Base-by-base conservation (phyloP, 768 basidiomycete species). In the Leccinum boreale region DNA sequence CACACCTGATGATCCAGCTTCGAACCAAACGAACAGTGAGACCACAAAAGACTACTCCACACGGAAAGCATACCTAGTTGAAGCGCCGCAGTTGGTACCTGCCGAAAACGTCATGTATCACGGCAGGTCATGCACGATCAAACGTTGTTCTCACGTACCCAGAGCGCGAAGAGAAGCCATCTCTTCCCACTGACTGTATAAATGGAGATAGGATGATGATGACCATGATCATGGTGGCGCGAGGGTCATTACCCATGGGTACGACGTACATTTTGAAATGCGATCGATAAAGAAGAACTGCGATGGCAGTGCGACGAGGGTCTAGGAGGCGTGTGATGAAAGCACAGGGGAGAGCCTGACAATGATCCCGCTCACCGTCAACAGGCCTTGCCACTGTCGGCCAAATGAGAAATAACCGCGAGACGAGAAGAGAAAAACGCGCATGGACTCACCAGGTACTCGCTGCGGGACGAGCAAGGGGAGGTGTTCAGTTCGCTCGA, bases 211-310 rank as follows among this genome's bases (percentile, higher is more conserved):
- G 15, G 51, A 48, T 44, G 28, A 50, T 52, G 31, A 23, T 42
- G 35, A 58, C 12, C 19, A 45, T 3, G 35, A 23, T 36, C 39
- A 45, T 24, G 23, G 11, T 9, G 5, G 19, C 7, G 15, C 46
- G 23, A 24, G 21, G 12, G 53, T 53, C 44, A 53, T 26, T n/a
- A 48, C 5, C 12, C 23, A 44, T 48, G 51, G 28, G 23, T 8
- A 56, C 9, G 39, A 56, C 65, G 29, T 49, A 67, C 64, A 65
- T 45, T 58, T 66, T 21, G 56, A 51, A 28, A 65, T 65, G 3
- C 65, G 65, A 29, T 60, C 49, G 21, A 65, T 42, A 29, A 65
- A 65, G 50, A 65, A 65, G 9, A 65, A 31, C 24, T 65, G 64
- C 0, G 65, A 53, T 9, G 65, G 61, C 12, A 66, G 53, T 31